Base-by-base conservation (phyloP, 2,329 filamentous ascomycete genomes). In the Lecanosticta acicola region DNA sequence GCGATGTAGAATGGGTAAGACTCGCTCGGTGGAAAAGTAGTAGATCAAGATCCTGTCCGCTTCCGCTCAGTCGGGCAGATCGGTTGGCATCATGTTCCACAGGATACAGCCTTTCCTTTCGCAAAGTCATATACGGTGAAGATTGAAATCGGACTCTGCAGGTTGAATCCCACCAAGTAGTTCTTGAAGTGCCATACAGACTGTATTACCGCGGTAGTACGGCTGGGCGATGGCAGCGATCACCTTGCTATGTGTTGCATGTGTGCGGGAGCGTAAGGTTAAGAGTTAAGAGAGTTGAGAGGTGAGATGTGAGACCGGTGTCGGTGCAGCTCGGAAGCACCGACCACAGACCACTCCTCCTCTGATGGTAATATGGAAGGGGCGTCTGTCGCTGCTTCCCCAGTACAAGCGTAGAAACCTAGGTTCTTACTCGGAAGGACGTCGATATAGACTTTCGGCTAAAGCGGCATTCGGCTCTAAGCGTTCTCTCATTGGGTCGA, bases 21-120 rank as follows among this genome's bases (percentile, higher is more conserved):
- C 26, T 4, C 49, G 46, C 42, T 49, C 41, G 2, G 49, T 51
- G 39, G 46, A 51, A 3, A 51, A 51, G 43, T 49, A 51, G n/a
- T 41, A 19, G 19, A 42, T 32, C n/a, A 49, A 17, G n/a, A 49
- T 17, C 9, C 24, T 20, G 21, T 43, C 33, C 3, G 36, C 39
- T 26, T 38, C 32, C 11, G 11, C 16, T 20, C 40, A 33, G 13
- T 38, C 20, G 4, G 45, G 45, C n/a, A 48, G 40, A 16, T 43
- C 32, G 8, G 40, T 48, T 5, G 45, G 45, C 3, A 20, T n/a
- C 13, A 43, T 36, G 14, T 34, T 14, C 41, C 17, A 49, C 17
- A 37, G 41, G 21, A 43, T 33, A 20, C n/a, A n/a, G n/a, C 26
- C 11, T 26, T 33, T 21, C 20, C 24, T n/a, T 32, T 26, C 13